Percentiles rank a stretch among this genome's conserved stretches.
Conservation (phyloP, 2,329 filamentous ascomycete species). For the Curvularia spicifera region DNA sequence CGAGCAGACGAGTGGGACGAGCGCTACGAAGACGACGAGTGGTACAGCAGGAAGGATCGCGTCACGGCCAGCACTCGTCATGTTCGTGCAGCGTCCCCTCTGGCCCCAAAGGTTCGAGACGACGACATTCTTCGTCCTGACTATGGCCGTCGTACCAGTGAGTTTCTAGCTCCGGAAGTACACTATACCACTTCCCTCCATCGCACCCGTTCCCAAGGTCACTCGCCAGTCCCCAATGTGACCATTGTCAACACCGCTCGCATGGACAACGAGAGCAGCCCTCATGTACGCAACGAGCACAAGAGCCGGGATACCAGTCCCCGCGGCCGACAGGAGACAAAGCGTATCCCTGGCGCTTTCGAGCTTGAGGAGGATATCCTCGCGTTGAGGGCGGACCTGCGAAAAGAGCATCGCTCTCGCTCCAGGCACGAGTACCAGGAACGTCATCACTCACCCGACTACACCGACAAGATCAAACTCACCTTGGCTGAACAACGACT, state of each 20-base stretch:
- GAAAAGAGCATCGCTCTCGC: constrained; percentile 33
- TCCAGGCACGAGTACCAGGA: constrained; percentile 35
- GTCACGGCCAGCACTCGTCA: constrained; percentile 41
- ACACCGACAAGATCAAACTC: constrained; percentile 41
- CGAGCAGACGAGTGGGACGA: constrained; percentile 38
- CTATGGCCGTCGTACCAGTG: constrained; percentile 36
- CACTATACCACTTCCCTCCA: constrained; percentile 47
- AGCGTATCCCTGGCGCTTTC: constrained; percentile 45
- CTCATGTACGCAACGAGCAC: constrained; percentile 45
- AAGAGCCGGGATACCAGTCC: constrained; percentile 30
- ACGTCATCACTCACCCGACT: constrained; percentile 23
- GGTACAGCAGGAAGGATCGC: constrained; percentile 29
- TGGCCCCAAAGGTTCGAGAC: constrained; percentile 25
- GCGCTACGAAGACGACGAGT: constrained; percentile 42
- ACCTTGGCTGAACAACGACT: constrained; percentile 45
- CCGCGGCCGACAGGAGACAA: constrained; percentile 33
- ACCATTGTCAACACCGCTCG: constrained; percentile 56
- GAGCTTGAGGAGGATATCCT: constrained; percentile 46
- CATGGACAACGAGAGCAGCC: constrained; percentile 47
- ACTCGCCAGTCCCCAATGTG: constrained; percentile 53
- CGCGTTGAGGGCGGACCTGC: constrained; percentile 37
- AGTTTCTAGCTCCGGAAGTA: constrained; percentile 40
- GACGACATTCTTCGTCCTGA: constrained; percentile 26
- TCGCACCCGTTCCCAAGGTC: constrained; percentile 54
- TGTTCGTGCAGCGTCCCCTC: constrained; percentile 28